Base-by-base conservation (phyloP, 1,284 basidiomycete genomes). In the Puccinia triticina region DNA sequence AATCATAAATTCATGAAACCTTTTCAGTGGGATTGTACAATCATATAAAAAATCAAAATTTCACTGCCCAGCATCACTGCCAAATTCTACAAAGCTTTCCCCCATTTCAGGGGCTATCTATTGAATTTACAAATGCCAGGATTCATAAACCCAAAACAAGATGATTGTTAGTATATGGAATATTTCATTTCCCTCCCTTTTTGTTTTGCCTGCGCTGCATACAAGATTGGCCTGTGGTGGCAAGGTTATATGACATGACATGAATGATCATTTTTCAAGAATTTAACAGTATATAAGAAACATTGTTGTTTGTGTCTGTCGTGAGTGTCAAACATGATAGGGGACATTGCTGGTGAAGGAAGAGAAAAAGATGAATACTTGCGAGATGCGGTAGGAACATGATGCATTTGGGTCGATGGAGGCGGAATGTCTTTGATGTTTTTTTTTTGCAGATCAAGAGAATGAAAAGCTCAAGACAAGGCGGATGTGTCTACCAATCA, bases 401-500 rank as follows among this genome's bases (percentile, higher is more conserved):
- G 48, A 21, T 50, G 5, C 11, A 16, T 50, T 14, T 21, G 18
- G 48, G 8, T 50, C 18, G 16, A 50, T 50, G 16, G 29, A 61
- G 29, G 8, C 59, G 59, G n/a, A 29, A 34, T 61, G 11, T 32
- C 48, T 50, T 50, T 21, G 29, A 34, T 34, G 29, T n/a, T 29
- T 8, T 34, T 32, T 26, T 29, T 61, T 18, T 21, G 21, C 1
- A 10, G 26, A 57, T 11, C 55, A 26, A 26, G 55, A 57, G 18
- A 7, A 66, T 18, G 64, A 43, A 66, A 23, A 43, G 64, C 12
- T 29, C 10, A 57, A 40, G 29, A 34, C 29, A 40, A 66, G 64
- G 34, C 8, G 18, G 10, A 5, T 23, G 32, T 26, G 59, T 40
- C 23, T 66, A 72, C 69, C 69, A 72, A 72, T 72, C 69, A n/a